phyloP scores from a whole-genome alignment of 2,329 filamentous ascomycete species.

The Neonectria punicea region DNA sequence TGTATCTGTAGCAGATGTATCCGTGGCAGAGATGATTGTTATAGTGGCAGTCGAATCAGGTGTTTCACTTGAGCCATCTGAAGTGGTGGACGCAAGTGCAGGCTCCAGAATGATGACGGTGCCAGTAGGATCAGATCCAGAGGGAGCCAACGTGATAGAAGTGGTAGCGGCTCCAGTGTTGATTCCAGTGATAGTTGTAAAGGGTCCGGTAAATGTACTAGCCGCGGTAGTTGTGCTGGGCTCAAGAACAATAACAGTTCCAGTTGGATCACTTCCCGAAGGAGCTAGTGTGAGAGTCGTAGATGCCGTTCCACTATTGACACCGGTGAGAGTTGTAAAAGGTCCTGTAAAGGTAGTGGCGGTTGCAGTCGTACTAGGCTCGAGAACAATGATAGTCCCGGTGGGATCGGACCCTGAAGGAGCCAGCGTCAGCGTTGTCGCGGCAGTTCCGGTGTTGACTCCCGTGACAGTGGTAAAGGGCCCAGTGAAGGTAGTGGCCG shows the following conservation, averaged over 20 bases:
- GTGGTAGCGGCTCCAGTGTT: background rate
- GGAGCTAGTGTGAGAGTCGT: background rate
- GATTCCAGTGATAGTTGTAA: background rate
- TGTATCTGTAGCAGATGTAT: background rate
- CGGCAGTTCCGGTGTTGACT: background rate
- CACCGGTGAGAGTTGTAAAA: too few relatives aligned
- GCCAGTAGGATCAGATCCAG: background rate
- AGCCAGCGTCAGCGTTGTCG: background rate
- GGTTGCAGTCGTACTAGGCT: background rate
- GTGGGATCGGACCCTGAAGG: background rate
- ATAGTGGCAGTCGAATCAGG: background rate
- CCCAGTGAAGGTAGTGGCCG: background rate
- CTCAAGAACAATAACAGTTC: background rate
- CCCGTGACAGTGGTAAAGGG: too few relatives aligned
- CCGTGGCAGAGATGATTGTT: background rate
- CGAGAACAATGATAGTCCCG: background rate
- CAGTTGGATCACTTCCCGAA: background rate
- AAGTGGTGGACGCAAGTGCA: background rate
- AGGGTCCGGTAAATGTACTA: background rate
- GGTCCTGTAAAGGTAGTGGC: too few relatives aligned
- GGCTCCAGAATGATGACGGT: too few relatives aligned
- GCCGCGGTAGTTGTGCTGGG: background rate
- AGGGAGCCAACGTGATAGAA: background rate
- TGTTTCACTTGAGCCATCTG: background rate
- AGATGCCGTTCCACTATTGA: too few relatives aligned